Evolutionary conservation across 2,329 filamentous ascomycete genomes (phyloP), one percentile per base, ranked within the genome.

Genomic region (Lecanoromycetidae sp.): DNA sequence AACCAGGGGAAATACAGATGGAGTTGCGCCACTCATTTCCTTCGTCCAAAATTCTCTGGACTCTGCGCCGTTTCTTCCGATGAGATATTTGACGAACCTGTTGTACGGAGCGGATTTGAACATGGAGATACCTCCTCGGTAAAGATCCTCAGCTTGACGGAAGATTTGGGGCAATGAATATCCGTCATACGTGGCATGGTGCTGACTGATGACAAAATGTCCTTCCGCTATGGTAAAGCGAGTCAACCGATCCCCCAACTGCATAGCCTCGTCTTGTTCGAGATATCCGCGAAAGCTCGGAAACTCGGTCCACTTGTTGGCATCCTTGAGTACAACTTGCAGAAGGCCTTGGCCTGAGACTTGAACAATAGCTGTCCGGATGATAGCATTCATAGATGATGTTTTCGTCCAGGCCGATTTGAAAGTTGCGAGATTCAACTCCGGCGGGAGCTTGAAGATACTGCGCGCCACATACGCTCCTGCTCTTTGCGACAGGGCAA

Each of bases 381-480:
- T 59, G 15, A 74, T 71, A 25, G 70, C 66, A 22, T 67, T 57
- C 29, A 68, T 65, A 6, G 64, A 55, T 2, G 72, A 63, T 3
- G 66, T 61, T 10, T 61, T 59, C 40, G 71, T 63, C 70, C 71
- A 75, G 1, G 70, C 63, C 7, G 59, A 54, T 50, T 68, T 70
- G 59, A 74, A 69, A 23, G 59, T 61, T 6, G 56, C 55, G 3
- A 72, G 33, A 47, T 72, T 61, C 4, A 70, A 54, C n/a, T 15
- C 23, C 12, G 2, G 15, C 4, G 58, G 63, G 35, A 51, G 26
- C 17, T 23, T 25, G 33, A 35, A 70, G 63, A 53, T 69, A 68
- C 68, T 66, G 41, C 70, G 67, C 5, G 68, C 69, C 29, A 72
- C 63, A 49, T 75, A 74, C 4, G 70, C 67, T 12, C 69, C 69